A percentile compares a stretch with the other conserved stretches of the same genome.
Evolutionary conservation across 306 rosid genomes (phyloP).

Genomic region (Corylus heterophylla): DNA sequence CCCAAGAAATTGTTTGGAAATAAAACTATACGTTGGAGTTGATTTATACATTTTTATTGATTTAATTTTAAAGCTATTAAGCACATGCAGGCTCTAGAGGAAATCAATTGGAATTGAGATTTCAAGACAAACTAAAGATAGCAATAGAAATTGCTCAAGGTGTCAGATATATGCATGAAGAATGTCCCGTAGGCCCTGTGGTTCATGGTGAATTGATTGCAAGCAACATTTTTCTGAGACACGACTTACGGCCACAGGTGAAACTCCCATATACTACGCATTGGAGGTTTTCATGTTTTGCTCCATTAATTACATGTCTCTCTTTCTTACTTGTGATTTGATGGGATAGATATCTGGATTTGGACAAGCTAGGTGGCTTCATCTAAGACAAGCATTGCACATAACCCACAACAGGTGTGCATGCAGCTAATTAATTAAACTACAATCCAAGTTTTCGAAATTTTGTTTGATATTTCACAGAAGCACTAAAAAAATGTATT

Average conservation of each 20-base stretch:
- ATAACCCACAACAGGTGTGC: slow-evolving; percentile 11
- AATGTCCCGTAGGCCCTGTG: slow-evolving; percentile 30
- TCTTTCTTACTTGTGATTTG: background rate
- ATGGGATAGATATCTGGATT: slow-evolving; percentile 29
- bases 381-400: slow-evolving; percentile 17
- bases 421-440: too few species aligned
- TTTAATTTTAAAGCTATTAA: background rate
- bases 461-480: background rate
- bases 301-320: background rate
- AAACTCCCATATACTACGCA: background rate
- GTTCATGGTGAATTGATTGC: slow-evolving; percentile 22
- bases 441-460: background rate
- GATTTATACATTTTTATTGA: background rate
- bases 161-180: slow-evolving; percentile 35
- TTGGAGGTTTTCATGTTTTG: background rate
- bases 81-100: slow-evolving; percentile 4
- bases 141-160: slow-evolving; percentile 31
- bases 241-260: slow-evolving; percentile 25
- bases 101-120: slow-evolving; percentile 12
- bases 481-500: too few species aligned
- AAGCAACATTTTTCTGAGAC: slow-evolving; percentile 23
- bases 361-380: slow-evolving; percentile 32
- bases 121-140: slow-evolving; percentile 20
- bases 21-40: too few species aligned
- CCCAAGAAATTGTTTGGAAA: too few species aligned